These are phyloP conservation scores for Hippophae tibetana DNA, from an alignment of 306 rosid species.

Conservation along the genomic window DNA sequence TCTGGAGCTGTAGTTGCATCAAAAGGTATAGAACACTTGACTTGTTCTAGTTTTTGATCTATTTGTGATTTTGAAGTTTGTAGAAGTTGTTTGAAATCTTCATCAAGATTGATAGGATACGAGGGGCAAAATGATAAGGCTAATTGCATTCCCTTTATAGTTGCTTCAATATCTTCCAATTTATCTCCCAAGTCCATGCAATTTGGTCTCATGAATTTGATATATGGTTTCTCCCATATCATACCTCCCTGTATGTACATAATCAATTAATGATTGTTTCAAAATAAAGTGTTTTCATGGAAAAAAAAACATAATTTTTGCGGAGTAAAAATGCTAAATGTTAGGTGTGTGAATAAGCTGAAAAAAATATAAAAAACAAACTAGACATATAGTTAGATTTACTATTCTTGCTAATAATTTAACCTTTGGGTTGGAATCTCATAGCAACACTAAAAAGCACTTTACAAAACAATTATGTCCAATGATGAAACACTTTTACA, in stretches of 20 bases:
- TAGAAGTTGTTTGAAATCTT: constrained; percentile 33
- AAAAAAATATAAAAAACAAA: too few species aligned
- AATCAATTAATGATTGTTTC: not conserved
- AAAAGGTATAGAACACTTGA: constrained; percentile 26
- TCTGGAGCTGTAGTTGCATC: constrained; percentile 35
- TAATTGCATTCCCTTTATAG: constrained; percentile 56
- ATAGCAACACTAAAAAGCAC: too few species aligned
- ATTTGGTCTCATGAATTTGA: constrained; percentile 16
- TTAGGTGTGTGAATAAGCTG: too few species aligned
- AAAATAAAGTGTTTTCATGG: not conserved
- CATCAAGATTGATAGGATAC: constrained; percentile 34
- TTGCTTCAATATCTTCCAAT: constrained; percentile 35
- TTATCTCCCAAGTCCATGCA: constrained; percentile 26
- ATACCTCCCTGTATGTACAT: constrained; percentile 42
- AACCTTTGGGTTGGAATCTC: too few species aligned
- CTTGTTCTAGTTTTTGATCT: constrained; percentile 30
- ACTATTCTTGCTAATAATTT: too few species aligned
- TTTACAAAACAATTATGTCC: too few species aligned
- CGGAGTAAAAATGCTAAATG: too few species aligned
- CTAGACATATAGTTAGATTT: too few species aligned
- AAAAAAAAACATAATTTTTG: not conserved
- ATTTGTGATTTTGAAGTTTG: constrained; percentile 24
- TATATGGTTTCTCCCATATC: constrained; percentile 56
- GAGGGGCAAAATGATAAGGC: constrained; percentile 43
- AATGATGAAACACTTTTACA: too few species aligned